phyloP scores from a whole-genome alignment of 805 yeast genomes.

The Zygosaccharomyces siamensis region DNA sequence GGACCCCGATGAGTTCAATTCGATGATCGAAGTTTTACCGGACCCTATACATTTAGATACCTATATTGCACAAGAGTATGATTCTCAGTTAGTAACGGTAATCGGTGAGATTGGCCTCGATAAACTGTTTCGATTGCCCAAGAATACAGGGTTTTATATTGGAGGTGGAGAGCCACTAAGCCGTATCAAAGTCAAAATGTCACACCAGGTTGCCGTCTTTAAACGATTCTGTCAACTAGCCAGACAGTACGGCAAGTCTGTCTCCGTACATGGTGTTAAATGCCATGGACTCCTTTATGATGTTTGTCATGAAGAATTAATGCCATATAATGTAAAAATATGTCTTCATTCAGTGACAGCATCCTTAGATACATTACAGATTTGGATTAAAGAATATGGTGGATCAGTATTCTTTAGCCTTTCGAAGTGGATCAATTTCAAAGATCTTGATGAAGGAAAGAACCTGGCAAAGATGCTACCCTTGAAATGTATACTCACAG shows the following conservation, averaged over 20 bases:
- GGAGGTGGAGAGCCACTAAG: slow-evolving; percentile 35
- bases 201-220: slow-evolving; percentile 62
- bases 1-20: slow-evolving; percentile 26
- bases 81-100: slow-evolving; percentile 32
- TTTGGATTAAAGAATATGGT: slow-evolving; percentile 37
- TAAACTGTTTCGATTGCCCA: slow-evolving; percentile 64
- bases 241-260: slow-evolving; percentile 40
- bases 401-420: slow-evolving; percentile 30
- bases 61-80: slow-evolving; percentile 28
- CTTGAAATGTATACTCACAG: slow-evolving; percentile 40
- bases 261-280: slow-evolving; percentile 83
- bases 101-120: slow-evolving; percentile 94
- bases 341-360: slow-evolving; percentile 87
- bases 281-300: slow-evolving; percentile 62
- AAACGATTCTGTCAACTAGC: slow-evolving; percentile 53
- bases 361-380: slow-evolving; percentile 58
- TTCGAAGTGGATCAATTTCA: slow-evolving; percentile 31
- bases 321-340: slow-evolving; percentile 35
- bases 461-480: slow-evolving; percentile 36
- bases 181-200: slow-evolving; percentile 51
- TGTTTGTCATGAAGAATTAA: slow-evolving; percentile 18
- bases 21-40: slow-evolving; percentile 51
- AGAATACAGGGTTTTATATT: slow-evolving; percentile 46
- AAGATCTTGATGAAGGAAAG: slow-evolving; percentile 27
- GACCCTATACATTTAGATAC: slow-evolving; percentile 47